A percentile compares a stretch with the other conserved stretches of the same genome.
These are phyloP conservation scores for Lachancea kluyveri DNA, from an alignment of 805 yeast species.

Conservation along the genomic window DNA sequence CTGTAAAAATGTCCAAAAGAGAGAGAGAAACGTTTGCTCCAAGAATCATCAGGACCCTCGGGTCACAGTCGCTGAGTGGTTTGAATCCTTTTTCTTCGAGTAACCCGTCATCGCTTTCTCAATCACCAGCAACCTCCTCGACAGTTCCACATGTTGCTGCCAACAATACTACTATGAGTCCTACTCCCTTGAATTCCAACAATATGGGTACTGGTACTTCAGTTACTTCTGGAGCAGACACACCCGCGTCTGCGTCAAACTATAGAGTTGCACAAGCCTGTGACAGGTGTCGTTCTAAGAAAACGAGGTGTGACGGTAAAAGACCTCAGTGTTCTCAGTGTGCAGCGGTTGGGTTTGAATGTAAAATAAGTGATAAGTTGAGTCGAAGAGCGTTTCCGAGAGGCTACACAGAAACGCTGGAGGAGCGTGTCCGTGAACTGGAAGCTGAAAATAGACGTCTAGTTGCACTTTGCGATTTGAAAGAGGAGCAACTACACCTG, in stretches of 20 bases:
- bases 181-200: neutral
- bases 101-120: slow-evolving; percentile 9
- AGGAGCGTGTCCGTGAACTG: slow-evolving; percentile 79
- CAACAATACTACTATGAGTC: slow-evolving; percentile 1
- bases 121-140: slow-evolving; percentile 9
- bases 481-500: slow-evolving; percentile 24
- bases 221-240: too few relatives aligned
- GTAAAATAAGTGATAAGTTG: slow-evolving; percentile 82
- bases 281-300: slow-evolving; percentile 64
- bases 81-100: slow-evolving; percentile 11
- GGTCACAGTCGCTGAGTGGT: slow-evolving; percentile 17
- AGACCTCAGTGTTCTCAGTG: slow-evolving; percentile 77
- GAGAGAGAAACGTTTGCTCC: slow-evolving; percentile 8
- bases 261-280: slow-evolving; percentile 87
- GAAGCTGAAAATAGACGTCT: slow-evolving; percentile 75
- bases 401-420: slow-evolving; percentile 87
- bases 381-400: slow-evolving; percentile 83
- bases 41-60: slow-evolving; percentile 16
- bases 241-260: slow-evolving; percentile 24
- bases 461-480: slow-evolving; percentile 37
- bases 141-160: neutral
- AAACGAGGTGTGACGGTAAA: slow-evolving; percentile 50
- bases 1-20: slow-evolving; percentile 6
- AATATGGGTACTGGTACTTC: slow-evolving; percentile 63
- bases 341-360: slow-evolving; percentile 76